Evolutionary conservation across 345 rosid genomes (phyloP), one percentile per base, ranked within the genome.

Genomic region (Euphorbia pulcherrima): DNA sequence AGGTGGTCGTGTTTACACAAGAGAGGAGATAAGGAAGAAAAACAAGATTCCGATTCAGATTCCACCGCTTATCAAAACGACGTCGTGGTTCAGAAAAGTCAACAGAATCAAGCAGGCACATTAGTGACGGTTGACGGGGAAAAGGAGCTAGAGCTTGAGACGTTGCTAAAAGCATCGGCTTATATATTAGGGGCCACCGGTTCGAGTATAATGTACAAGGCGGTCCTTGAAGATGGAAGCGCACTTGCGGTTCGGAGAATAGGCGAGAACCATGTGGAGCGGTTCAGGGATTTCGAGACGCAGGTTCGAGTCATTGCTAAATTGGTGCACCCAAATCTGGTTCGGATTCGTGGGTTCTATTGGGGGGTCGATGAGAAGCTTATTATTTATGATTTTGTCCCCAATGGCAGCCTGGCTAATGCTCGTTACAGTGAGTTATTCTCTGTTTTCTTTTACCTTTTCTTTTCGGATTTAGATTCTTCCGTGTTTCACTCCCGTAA

Each of bases 121-220:
- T 66, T 94, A 13, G 88, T 94, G 55, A 89, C 85, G 12, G 76
- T 94, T 1, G 91, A 90, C 35, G 88, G 90, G 0, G 90, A 80
- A 69, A 83, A 80, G 62, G 76, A 81, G 79, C 85, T 91, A 0
- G 97, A 94, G 77, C 79, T 91, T 10, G 97, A 94, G 60, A 81
- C 85, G 4, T 78, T 94, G 64, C 91, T 94, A 2, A 88, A 83
- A 84, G 96, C 97, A 8, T 89, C 96, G 0, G 96, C 98, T 18
- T 91, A 89, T 60, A 94, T 89, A 30, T 72, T 94, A 10, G 99
- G 97, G 4, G 99, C 96, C 0, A 86, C 95, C 21, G 99, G 99
- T 29, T 91, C 95, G 24, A 88, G 97, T 67, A 94, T 91, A 62
- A 79, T 85, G 92, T 94, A 91, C 81, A 94, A 91, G 79, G 95